Conservation (phyloP, 2,329 filamentous ascomycete genomes). For the Phialophora tarda region DNA sequence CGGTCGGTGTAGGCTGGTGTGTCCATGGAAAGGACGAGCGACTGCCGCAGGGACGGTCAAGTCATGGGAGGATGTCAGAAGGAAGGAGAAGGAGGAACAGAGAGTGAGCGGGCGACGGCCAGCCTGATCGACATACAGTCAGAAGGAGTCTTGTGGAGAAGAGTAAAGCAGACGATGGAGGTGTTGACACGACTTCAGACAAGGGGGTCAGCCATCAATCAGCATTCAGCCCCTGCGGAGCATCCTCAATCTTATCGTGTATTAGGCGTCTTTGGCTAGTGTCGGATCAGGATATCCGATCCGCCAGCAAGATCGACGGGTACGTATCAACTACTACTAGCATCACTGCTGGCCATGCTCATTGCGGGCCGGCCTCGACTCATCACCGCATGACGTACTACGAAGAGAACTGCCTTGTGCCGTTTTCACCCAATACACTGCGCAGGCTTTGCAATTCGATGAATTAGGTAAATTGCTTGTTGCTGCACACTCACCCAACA, state of each 20-base stretch:
- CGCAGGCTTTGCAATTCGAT: background rate
- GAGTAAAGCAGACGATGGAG: background rate
- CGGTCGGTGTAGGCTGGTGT: conserved; percentile 32
- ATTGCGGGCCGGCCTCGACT: background rate
- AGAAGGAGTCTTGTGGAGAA: background rate
- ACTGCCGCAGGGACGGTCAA: conserved; percentile 4
- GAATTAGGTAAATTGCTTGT: conserved; percentile 10
- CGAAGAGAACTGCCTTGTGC: background rate
- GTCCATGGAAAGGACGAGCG: conserved; percentile 33
- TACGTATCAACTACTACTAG: background rate
- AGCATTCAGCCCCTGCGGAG: background rate
- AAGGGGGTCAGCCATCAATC: background rate
- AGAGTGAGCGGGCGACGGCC: conserved; percentile 2
- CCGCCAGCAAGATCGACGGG: background rate
- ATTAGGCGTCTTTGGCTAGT: conserved; percentile 1
- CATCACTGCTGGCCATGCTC: too few species aligned
- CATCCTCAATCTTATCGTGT: background rate
- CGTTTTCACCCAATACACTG: background rate
- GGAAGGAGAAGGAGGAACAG: conserved; percentile 13
- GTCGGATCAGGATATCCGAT: conserved; percentile 13
- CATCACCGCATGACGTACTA: background rate
- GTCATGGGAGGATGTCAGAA: conserved; percentile 5
- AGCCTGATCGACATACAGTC: conserved; percentile 5
- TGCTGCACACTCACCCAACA: too few species aligned
- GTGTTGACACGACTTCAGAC: conserved; percentile 1